These are phyloP conservation scores for Saccharum hybrid DNA, from an alignment of 202 grass and related monocot genomes.

Conservation along the genomic window DNA sequence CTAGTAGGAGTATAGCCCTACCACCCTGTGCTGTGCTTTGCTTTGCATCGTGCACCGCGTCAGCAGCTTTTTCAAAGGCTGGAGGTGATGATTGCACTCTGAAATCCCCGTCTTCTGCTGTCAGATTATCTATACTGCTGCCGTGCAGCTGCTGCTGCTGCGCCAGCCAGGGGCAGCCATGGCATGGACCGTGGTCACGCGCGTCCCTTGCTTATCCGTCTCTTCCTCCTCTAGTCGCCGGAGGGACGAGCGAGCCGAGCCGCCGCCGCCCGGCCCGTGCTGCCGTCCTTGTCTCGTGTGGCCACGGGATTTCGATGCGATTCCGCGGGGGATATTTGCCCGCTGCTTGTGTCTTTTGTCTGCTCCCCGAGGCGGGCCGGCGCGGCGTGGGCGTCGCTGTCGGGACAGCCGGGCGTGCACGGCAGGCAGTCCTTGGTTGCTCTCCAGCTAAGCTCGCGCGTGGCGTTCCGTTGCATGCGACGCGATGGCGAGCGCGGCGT, in stretches of 20 bases:
- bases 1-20: background rate
- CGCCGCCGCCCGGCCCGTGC: background rate
- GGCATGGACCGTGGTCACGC: conserved; percentile 26
- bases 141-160: too few relatives aligned
- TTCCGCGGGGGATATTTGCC: background rate
- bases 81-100: conserved; percentile 24
- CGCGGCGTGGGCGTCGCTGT: conserved; percentile 37
- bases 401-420: conserved; percentile 38
- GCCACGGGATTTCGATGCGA: background rate
- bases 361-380: background rate
- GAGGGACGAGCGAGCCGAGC: background rate
- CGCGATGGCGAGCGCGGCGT: background rate
- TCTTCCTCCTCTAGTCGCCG: background rate
- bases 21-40: background rate
- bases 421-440: background rate
- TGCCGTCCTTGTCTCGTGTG: conserved; percentile 10
- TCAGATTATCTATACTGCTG: background rate
- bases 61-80: too few relatives aligned
- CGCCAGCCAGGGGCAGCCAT: background rate
- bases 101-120: background rate
- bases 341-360: background rate
- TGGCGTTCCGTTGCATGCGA: background rate
- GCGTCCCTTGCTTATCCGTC: conserved; percentile 19
- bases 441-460: conserved; percentile 13
- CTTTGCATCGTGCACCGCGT: background rate